phyloP scores from a whole-genome alignment of 805 yeast species.

The Phaffomyces antillensis region DNA sequence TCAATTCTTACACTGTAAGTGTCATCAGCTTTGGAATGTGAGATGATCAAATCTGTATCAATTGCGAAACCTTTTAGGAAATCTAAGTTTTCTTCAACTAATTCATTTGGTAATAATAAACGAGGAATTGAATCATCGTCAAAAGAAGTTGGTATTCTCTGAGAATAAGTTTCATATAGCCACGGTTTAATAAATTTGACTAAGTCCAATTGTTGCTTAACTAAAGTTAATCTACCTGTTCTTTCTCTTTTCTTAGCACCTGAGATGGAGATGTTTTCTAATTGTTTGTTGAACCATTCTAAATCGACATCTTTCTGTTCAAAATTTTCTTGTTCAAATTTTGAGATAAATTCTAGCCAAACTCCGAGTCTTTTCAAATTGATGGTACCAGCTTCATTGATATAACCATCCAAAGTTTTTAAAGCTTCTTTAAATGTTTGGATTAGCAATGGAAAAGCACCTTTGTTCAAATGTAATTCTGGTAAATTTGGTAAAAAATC shows the following conservation, averaged over 20 bases:
- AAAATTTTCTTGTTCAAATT: conserved; percentile 79
- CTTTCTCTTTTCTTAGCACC: conserved; percentile 65
- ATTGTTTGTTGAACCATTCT: conserved; percentile 84
- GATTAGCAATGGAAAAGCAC: conserved; percentile 90
- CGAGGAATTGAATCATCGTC: conserved; percentile 32
- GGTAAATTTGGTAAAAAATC: conserved; percentile 97
- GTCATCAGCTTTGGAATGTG: conserved; percentile 53
- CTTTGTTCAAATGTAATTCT: conserved; percentile 85
- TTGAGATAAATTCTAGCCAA: conserved; percentile 71
- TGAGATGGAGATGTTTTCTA: conserved; percentile 67
- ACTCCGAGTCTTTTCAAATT: conserved; percentile 63
- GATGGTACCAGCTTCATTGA: conserved; percentile 77
- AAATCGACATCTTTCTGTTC: conserved; percentile 79
- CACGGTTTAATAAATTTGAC: conserved; percentile 50
- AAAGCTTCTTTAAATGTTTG: conserved; percentile 82
- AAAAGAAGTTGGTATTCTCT: conserved; percentile 21
- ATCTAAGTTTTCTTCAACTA: conserved; percentile 37
- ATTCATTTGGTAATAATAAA: conserved; percentile 37
- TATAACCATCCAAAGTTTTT: conserved; percentile 69
- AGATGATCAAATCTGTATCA: conserved; percentile 58
- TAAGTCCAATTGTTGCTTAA: conserved; percentile 69
- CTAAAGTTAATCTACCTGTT: conserved; percentile 54
- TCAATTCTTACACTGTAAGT: conserved; percentile 57
- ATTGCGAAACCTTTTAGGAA: conserved; percentile 58
- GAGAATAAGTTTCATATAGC: conserved; percentile 30